Conservation (phyloP, 495 filamentous ascomycete genomes). For the Ascodesmis nigricans region DNA sequence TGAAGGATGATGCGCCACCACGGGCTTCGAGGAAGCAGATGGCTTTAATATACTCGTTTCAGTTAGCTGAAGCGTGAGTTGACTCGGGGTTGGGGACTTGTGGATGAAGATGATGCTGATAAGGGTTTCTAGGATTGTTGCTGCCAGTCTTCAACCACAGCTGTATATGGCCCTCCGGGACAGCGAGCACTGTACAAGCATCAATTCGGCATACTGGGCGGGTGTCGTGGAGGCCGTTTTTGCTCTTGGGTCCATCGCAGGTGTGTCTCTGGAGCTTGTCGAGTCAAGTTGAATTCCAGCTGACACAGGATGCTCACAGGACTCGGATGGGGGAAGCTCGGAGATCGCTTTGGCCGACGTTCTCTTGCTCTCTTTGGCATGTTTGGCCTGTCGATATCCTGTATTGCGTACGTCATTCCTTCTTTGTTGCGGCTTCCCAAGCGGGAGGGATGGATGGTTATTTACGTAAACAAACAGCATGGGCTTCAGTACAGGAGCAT, state of each 20-base stretch:
- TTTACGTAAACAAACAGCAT: too few relatives aligned
- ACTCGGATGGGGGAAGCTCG: conserved; percentile 25
- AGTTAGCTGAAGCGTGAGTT: conserved; percentile 23
- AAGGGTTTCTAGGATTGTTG: conserved; percentile 29
- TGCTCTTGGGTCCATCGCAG: conserved; percentile 26
- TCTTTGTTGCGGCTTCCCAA: background rate
- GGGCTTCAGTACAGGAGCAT: conserved; percentile 26
- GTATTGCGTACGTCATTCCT: conserved; percentile 15
- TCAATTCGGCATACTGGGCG: conserved; percentile 26
- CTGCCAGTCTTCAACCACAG: conserved; percentile 26
- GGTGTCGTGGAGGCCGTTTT: conserved; percentile 28
- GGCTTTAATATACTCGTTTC: conserved; percentile 20
- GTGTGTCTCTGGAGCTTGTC: conserved; percentile 17
- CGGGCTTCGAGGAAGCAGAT: conserved; percentile 17
- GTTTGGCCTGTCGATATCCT: conserved; percentile 24
- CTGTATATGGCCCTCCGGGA: conserved; percentile 26
- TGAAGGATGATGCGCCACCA: conserved; percentile 8
- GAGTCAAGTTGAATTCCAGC: background rate
- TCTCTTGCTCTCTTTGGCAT: conserved; percentile 24
- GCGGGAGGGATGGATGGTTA: background rate
- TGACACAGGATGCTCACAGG: conserved; percentile 5
- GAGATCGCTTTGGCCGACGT: conserved; percentile 24
- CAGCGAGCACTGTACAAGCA: conserved; percentile 24
- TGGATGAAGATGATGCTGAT: too few relatives aligned
- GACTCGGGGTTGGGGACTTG: background rate